Base-by-base conservation (phyloP, 2,329 filamentous ascomycete genomes). In the Orbilia brochopaga region DNA sequence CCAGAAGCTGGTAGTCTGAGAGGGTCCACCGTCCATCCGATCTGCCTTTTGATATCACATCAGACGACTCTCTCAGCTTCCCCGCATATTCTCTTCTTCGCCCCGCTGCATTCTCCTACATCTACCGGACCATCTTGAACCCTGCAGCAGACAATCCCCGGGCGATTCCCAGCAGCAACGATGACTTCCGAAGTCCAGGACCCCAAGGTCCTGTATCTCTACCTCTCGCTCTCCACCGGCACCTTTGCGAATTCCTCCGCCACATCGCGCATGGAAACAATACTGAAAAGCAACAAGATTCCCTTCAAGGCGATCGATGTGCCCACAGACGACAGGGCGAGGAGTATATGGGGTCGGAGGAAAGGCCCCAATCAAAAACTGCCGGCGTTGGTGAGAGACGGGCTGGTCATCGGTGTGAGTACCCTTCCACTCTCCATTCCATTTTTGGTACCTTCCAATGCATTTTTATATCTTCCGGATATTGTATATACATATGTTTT, bases 231-330 rank as follows among this genome's bases (percentile, higher is more conserved):
- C 63, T 97, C 94, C 19, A 91, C 94, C 69, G 94, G 94, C 74
- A 96, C 92, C 44, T 96, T 92, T 23, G 92, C 97, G 80, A 96
- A 97, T 79, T 88, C 97, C 78, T 97, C 94, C 44, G 94, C 92
- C 24, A 97, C 94, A 0, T 95, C 92, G 61, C 90, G 94, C 53
- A 87, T 99, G 76, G 93, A 99, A 81, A 97, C 92, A 11, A 97
- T 99, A 78, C 85, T 99, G 70, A 93, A 91, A 78, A 92, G 92
- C 74, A 97, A 97, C 83, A 90, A 90, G 76, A 89, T 99, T 67
- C 91, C 92, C 10, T 99, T 97, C 83, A 91, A 91, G 79, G 92
- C 91, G 74, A 84, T 97, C 78, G 94, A 99, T 80, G 86, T 94
- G 48, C 91, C 93, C 44, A 95, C 90, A 30, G 91, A 99, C 79